These are phyloP conservation scores for Pugionium cornutum DNA, from an alignment of 345 rosid genomes.

Conservation along the genomic window DNA sequence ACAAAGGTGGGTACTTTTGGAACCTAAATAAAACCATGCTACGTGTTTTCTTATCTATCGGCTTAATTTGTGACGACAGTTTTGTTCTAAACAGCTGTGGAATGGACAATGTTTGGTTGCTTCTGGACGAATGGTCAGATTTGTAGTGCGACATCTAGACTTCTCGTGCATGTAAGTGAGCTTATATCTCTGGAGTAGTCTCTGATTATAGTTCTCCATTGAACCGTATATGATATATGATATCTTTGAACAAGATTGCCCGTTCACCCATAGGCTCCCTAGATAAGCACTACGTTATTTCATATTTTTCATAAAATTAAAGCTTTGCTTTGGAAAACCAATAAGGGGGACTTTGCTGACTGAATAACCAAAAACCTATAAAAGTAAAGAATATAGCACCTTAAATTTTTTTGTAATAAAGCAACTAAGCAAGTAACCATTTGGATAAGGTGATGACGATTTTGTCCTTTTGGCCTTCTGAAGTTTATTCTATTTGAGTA, in stretches of 20 bases:
- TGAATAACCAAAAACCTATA: no score
- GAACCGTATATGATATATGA: constrained; percentile 8
- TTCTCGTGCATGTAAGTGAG: constrained; percentile 79
- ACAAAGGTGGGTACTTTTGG: constrained; percentile 59
- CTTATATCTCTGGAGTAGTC: constrained; percentile 15
- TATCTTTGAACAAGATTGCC: neutral
- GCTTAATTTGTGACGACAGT: constrained; percentile 10
- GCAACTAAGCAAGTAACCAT: no score
- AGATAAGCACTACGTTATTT: constrained; percentile 6
- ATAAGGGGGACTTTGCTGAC: no score
- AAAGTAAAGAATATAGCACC: no score
- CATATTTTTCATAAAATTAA: neutral
- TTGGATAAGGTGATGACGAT: no score
- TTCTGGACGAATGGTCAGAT: constrained; percentile 98
- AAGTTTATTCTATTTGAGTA: no score
- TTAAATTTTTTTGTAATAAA: no score
- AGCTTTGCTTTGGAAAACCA: neutral
- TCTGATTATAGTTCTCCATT: constrained; percentile 1
- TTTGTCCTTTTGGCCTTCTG: no score
- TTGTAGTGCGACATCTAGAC: constrained; percentile 98
- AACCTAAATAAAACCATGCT: constrained; percentile 16
- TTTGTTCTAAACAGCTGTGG: constrained; percentile 63
- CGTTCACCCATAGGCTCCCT: constrained; percentile 5
- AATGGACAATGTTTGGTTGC: constrained; percentile 88
- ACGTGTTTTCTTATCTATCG: constrained; percentile 1